Evolutionary conservation across 768 basidiomycete species (phyloP), one percentile per base, ranked within the genome.

Genomic region (Kwoniella newhampshirensis): DNA sequence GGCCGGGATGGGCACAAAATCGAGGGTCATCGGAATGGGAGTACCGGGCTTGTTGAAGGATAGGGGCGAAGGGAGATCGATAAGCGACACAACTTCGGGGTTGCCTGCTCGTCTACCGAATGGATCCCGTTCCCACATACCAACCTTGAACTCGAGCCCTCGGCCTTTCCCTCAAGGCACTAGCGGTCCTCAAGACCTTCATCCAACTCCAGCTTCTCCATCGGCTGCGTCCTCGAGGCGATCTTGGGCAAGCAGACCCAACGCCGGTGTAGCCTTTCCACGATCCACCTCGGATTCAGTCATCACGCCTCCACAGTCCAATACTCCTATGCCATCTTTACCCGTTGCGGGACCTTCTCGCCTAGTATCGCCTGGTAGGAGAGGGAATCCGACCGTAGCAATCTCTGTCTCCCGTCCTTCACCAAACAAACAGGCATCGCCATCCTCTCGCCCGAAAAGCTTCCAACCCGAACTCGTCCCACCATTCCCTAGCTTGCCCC

Each of bases 281-380:
- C 48, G 56, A 9, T 51, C 49, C 18, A 45, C 41, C 3, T 58
- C 56, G 15, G 47, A 57, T 44, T 46, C 47, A 1, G 48, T 49
- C 20, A 48, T 35, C 18, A 36, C 52, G 8, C 21, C 36, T 1
- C 15, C 41, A 2, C 40, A 45, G 23, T 40, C 48, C 21, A 18
- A 28, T 23, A 13, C 27, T 18, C 40, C 54, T 15, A 43, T 27
- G 3, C 21, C 57, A 8, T 39, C 36, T 17, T 48, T 37, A 7
- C 39, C 51, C 11, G 9, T 36, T 5, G 51, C 59, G 30, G 54
- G 48, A 25, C 59, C 54, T 17, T 45, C 59, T 15, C 54, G 59
- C 13, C 32, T 32, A 13, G 32, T 7, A n/a, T 55, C 15, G 41
- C 48, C 28, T 51, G 30, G n/a, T 35, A n/a, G 20, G 23, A 48